Evolutionary conservation across 371 early-diverging fungal genomes (phyloP).

Genomic region (Mortierella sp.): DNA sequence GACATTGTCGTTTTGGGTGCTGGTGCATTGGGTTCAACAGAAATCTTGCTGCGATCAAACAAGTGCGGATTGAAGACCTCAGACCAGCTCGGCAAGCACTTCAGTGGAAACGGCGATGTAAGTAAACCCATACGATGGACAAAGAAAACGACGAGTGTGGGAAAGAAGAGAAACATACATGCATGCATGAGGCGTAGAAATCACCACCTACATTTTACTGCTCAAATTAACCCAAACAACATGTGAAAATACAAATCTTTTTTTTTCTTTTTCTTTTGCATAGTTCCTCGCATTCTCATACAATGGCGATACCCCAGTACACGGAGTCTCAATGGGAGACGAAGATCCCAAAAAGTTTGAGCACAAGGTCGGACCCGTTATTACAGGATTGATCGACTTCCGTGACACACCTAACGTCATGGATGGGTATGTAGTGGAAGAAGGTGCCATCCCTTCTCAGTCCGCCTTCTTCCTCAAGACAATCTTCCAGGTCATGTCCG

Average conservation of each 20-base stretch:
- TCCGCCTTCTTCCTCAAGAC: constrained; percentile 26
- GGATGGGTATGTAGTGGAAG: constrained; percentile 61
- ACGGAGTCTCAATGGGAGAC: constrained; percentile 53
- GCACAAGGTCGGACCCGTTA: constrained; percentile 56
- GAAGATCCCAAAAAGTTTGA: constrained; percentile 38
- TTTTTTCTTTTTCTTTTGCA: neutral
- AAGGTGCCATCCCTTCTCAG: constrained; percentile 57
- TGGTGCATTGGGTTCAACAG: constrained; percentile 55
- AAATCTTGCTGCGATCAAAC: constrained; percentile 55
- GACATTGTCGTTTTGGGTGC: constrained; percentile 59
- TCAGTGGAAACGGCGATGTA: constrained; percentile 61
- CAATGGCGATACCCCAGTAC: constrained; percentile 50
- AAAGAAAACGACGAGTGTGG: neutral
- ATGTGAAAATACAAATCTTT: constrained; percentile 13
- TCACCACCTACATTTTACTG: neutral
- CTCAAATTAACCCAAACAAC: neutral
- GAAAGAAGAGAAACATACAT: neutral
- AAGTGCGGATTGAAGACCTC: constrained; percentile 49
- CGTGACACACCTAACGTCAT: constrained; percentile 53
- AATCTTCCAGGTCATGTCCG: constrained; percentile 41
- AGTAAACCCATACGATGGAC: constrained; percentile 14
- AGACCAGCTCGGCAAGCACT: constrained; percentile 52
- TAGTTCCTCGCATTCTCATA: constrained; percentile 53
- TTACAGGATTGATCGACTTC: constrained; percentile 59
- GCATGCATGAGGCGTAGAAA: neutral